Percentiles rank a stretch among this genome's conserved stretches.
Conservation (phyloP, 1,284 basidiomycete species). For the Puccinia polysora region DNA sequence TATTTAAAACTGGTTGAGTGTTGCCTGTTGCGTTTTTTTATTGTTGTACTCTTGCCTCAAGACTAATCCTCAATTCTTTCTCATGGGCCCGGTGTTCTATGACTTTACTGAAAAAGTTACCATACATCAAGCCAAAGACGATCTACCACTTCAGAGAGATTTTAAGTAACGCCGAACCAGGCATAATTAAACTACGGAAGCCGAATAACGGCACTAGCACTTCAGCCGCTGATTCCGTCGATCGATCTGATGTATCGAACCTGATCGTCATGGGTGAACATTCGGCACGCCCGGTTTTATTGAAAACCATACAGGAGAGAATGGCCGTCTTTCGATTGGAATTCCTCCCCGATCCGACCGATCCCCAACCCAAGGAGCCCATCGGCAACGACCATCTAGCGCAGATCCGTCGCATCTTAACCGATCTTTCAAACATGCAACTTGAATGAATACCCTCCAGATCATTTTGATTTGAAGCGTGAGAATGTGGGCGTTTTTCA, state of each 20-base stretch:
- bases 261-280: background rate
- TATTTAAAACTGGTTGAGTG: constrained; percentile 28
- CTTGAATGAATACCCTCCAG: too few relatives aligned
- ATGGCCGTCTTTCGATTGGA: background rate
- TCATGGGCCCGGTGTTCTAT: too few relatives aligned
- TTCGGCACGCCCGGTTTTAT: background rate
- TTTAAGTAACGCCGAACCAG: background rate
- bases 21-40: background rate
- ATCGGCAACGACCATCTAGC: too few relatives aligned
- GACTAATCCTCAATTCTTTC: too few relatives aligned
- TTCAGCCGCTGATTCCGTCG: background rate
- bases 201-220: background rate
- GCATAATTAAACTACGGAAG: constrained; percentile 9
- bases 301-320: background rate
- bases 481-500: too few relatives aligned
- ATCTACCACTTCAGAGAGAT: constrained; percentile 18
- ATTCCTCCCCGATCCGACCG: background rate
- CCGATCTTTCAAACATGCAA: too few relatives aligned
- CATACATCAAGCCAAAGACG: background rate
- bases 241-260: background rate
- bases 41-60: background rate
- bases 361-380: background rate
- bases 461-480: too few relatives aligned
- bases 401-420: too few relatives aligned
- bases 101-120: background rate